Base-by-base conservation (phyloP, 192 early-diverging fungal genomes). In the Entomortierella beljakovae region DNA sequence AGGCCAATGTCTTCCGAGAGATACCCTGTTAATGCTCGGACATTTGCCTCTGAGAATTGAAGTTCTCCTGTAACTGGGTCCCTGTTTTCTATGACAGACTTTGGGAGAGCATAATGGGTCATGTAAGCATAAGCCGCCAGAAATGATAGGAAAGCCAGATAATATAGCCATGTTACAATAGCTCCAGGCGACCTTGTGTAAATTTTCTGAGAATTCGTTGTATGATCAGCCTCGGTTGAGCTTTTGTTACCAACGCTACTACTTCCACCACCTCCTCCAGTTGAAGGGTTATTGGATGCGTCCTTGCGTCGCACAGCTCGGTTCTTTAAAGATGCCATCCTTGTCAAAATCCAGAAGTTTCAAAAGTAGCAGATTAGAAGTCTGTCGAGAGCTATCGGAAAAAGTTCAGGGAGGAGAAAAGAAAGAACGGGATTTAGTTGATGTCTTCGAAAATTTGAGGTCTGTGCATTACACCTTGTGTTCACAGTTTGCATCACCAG, bases 1-100 rank as follows among this genome's bases (percentile, higher is more conserved):
- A 88, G 80, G n/a, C 89, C 90, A 82, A 91, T 86, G 6, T 81
- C 70, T 16, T 85, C 77, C 22, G 85, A 75, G 23, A 91, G 61
- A 35, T 77, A 75, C 38, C 70, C 69, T 10, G 85, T 80, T 20
- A 81, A 81, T 28, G 77, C 53, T 9, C 84, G 77, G 33, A 84
- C 86, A 58, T 84, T 82, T 15, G 56, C 60, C 43, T 89, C 87
- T 8, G 87, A 89, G 38, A 70, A 88, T 81, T 64, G 84, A 63
- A 20, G 65, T 29, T 34, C 40, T 18, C 25, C 72, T 43, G 38
- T 68, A 31, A 37, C 29, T 1, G 82, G 71, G 32, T 77, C 37
- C 11, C 71, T 29, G 18, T 62, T 66, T 35, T 72, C 54, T 0
- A 53, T 2, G 43, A 72, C 55, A 11, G 70, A 61, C 5, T 42